phyloP scores from a whole-genome alignment of 1,284 basidiomycete species.

The Melampsora abietis-canadensis region DNA sequence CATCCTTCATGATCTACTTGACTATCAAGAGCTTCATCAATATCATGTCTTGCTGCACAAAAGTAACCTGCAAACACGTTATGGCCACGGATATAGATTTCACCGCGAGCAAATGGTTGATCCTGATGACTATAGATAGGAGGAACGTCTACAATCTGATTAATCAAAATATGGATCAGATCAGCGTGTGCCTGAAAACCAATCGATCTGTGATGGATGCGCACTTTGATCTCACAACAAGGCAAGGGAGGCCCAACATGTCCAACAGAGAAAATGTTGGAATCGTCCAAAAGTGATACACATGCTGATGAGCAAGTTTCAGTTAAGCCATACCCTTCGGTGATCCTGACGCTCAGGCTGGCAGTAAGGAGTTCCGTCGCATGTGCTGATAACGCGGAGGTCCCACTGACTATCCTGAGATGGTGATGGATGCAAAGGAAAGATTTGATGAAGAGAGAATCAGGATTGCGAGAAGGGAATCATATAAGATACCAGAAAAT shows the following conservation, averaged over 20 bases:
- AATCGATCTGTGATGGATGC: neutral
- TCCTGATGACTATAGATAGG: slow-evolving; percentile 7
- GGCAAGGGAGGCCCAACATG: slow-evolving; percentile 33
- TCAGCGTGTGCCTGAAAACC: neutral
- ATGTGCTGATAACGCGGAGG: slow-evolving; percentile 23
- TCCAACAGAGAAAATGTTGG: slow-evolving; percentile 11
- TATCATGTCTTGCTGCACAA: neutral
- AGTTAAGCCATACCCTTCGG: slow-evolving; percentile 32
- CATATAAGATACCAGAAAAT: neutral
- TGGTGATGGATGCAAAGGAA: neutral
- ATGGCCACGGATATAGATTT: slow-evolving; percentile 20
- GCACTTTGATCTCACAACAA: slow-evolving; percentile 41
- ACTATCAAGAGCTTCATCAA: slow-evolving; percentile 5
- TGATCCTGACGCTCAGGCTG: slow-evolving; percentile 38
- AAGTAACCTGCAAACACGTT: slow-evolving; percentile 28
- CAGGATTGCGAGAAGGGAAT: neutral
- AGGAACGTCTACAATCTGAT: neutral
- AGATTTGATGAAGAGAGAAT: neutral
- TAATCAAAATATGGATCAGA: neutral
- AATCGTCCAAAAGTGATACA: slow-evolving; percentile 19
- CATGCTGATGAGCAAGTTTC: slow-evolving; percentile 25
- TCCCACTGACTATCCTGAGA: slow-evolving; percentile 39
- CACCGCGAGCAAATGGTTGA: slow-evolving; percentile 14
- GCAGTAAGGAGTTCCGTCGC: slow-evolving; percentile 22
- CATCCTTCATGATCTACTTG: slow-evolving; percentile 22